Base-by-base conservation (phyloP, 306 rosid genomes). In the Quercus robur region DNA sequence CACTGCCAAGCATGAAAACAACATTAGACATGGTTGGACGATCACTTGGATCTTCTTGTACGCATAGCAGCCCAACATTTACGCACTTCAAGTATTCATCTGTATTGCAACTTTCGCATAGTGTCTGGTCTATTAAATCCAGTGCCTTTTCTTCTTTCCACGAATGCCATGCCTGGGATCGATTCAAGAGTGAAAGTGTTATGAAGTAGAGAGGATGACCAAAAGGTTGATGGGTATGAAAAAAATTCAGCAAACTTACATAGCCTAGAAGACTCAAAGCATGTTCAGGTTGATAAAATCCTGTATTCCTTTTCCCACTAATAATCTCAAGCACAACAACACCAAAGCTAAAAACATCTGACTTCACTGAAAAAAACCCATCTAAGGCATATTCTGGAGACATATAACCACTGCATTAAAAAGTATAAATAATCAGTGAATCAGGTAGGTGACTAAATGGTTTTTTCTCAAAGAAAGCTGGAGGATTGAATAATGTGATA, bases 311-410 rank as follows among this genome's bases (percentile, higher is more conserved):
- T 85, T 89, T 89, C 26, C 95, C 93, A 62, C 92, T 78, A 28
- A 89, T 85, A 58, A 90, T 89, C 85, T 92, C 95, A 75, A 90
- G 85, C 33, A 87, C 89, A 46, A 92, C 90, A 30, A 90, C 93
- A 31, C 94, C 94, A 19, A 92, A 90, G 77, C 93, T 92, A 41
- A 90, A 87, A 19, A 86, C 97, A 73, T 90, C 93, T 10, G 91
- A 90, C 23, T 90, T 92, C 13, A 87, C 86, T 18, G 94, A 92
- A 75, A 88, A 92, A 74, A 86, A 73, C 15, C 93, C 94, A 66
- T 92, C 94, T 55, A 92, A 68, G 67, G 93, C 94, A 49, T 92
- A 92, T 52, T 92, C 94, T 4, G 97, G 93, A 70, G 97, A 85
- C 97, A 90, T 90, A 30, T 92, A 92, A 1, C 94, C 94, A 70